Conservation (phyloP, 441 rosid genomes). For the Eutrema salsugineum region DNA sequence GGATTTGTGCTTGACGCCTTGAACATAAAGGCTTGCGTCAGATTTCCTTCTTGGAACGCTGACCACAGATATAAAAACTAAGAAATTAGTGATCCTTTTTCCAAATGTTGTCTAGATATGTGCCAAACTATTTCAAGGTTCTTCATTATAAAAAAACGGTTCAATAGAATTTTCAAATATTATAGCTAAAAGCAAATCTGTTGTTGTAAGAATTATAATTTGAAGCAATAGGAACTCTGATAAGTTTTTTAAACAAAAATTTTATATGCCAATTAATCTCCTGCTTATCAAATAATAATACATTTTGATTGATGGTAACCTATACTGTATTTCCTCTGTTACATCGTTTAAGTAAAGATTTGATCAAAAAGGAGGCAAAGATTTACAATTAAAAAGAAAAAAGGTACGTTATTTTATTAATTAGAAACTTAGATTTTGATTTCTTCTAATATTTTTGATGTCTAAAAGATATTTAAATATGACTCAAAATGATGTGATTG, state of each 20-base stretch:
- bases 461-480: not conserved
- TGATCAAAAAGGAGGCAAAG: too few relatives aligned
- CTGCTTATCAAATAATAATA: not conserved
- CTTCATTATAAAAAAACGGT: not conserved
- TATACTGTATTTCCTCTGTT: not conserved
- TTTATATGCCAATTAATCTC: not conserved
- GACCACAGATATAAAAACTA: not conserved
- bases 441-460: not conserved
- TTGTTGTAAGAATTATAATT: not conserved
- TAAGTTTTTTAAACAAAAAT: not conserved
- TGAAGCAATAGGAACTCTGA: not conserved
- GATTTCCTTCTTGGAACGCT: constrained; percentile 33
- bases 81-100: not conserved
- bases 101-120: not conserved
- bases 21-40: constrained; percentile 46
- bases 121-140: not conserved
- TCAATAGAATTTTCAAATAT: not conserved
- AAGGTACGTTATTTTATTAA: too few relatives aligned
- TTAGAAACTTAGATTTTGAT: not conserved
- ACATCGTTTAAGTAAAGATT: not conserved
- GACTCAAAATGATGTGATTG: not conserved
- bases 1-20: constrained; percentile 28
- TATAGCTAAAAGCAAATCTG: not conserved
- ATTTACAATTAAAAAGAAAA: too few relatives aligned
- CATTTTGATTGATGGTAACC: not conserved